Evolutionary conservation across 345 rosid species (phyloP).

Genomic region (Streptanthus diversifolius): DNA sequence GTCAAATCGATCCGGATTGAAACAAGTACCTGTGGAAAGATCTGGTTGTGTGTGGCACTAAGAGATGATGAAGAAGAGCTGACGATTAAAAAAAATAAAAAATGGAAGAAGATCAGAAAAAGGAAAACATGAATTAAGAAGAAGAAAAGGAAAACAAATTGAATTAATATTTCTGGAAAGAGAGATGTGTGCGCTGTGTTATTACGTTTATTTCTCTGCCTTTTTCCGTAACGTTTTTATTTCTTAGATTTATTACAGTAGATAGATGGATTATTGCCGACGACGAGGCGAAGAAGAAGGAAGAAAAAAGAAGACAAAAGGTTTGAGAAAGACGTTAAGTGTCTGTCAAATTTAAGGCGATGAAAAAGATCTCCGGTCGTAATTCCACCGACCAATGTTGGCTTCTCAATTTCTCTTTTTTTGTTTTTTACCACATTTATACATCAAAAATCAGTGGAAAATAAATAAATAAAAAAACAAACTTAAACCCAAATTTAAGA

Average conservation of each 20-base stretch:
- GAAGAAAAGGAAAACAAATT: slow-evolving; percentile 1
- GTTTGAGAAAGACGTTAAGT: slow-evolving; percentile 27
- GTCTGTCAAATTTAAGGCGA: slow-evolving; percentile 19
- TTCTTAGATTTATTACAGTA: slow-evolving; percentile 13
- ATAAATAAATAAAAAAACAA: neutral
- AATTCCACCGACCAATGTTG: slow-evolving; percentile 22
- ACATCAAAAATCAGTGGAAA: neutral
- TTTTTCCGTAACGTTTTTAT: slow-evolving; percentile 4
- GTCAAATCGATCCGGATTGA: slow-evolving; percentile 13
- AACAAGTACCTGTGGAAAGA: slow-evolving; percentile 16
- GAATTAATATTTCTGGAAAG: slow-evolving; percentile 18
- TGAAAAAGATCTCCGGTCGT: slow-evolving; percentile 27
- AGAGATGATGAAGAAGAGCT: slow-evolving; percentile 14
- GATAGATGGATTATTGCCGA: slow-evolving; percentile 20
- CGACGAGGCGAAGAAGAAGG: slow-evolving; percentile 14
- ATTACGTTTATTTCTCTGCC: slow-evolving; percentile 22
- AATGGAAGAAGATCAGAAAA: slow-evolving; percentile 4
- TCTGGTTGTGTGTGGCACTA: slow-evolving; percentile 4
- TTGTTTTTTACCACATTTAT: neutral
- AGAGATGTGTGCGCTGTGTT: slow-evolving; percentile 19
- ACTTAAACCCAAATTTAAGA: neutral
- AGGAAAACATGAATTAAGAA: neutral
- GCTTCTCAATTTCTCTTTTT: neutral
- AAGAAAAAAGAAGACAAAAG: neutral
- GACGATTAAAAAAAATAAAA: neutral